Conservation (phyloP, 345 rosid genomes). For the Populus tremula region DNA sequence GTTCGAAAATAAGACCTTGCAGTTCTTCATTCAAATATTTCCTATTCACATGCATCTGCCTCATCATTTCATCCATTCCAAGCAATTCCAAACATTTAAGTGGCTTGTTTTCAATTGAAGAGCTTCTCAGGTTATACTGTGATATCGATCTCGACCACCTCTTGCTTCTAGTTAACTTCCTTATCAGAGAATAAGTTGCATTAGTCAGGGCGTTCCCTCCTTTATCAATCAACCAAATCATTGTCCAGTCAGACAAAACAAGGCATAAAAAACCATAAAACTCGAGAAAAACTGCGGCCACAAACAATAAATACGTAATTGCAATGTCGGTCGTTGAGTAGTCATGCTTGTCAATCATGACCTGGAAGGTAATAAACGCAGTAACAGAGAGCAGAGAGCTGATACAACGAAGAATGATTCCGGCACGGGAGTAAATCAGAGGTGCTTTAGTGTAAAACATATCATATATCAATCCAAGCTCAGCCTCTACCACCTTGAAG, state of each 20-base stretch:
- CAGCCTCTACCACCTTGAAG: too few species aligned
- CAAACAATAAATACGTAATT: conserved; percentile 34
- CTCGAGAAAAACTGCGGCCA: conserved; percentile 34
- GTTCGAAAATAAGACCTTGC: fast-evolving
- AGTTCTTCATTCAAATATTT: too few species aligned
- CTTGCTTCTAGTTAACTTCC: neutral
- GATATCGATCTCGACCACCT: conserved; percentile 21
- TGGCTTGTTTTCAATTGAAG: neutral
- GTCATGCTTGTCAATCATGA: neutral
- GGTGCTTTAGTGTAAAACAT: conserved; percentile 37
- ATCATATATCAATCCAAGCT: too few species aligned
- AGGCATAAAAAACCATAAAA: conserved; percentile 1
- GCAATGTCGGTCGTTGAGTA: conserved; percentile 17
- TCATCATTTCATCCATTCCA: neutral
- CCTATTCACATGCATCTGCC: too few species aligned
- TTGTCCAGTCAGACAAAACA: conserved; percentile 11
- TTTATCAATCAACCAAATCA: neutral
- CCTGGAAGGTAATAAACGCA: conserved; percentile 12
- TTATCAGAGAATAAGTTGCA: neutral
- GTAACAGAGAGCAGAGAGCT: conserved; percentile 5
- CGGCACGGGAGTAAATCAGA: conserved; percentile 7
- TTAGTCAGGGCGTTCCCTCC: neutral
- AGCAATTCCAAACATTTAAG: neutral
- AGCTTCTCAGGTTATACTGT: conserved; percentile 15
- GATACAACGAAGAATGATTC: conserved; percentile 19